Percentiles rank a stretch among this genome's conserved stretches.
Evolutionary conservation across 495 filamentous ascomycete species (phyloP).

Genomic region (Viridothelium virens): DNA sequence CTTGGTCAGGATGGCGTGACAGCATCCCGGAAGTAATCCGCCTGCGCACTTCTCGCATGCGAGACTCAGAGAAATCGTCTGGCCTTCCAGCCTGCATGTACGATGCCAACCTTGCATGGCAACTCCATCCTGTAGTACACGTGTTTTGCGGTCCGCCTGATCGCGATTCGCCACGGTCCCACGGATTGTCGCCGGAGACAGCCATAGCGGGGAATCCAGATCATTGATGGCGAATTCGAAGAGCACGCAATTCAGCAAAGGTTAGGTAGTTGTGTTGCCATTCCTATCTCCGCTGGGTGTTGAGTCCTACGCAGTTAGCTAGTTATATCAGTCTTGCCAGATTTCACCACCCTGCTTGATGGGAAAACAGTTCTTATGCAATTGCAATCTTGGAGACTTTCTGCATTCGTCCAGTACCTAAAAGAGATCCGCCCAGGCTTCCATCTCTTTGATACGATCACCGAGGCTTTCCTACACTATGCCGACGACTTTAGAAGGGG

Average conservation of each 20-base stretch:
- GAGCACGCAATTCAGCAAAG: constrained; percentile 9
- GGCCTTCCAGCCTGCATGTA: background rate
- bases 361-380: no score
- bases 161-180: no score
- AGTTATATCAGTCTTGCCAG: background rate
- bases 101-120: background rate
- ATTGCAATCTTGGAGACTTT: no score
- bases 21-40: background rate
- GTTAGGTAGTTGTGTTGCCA: background rate
- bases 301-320: background rate
- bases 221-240: background rate
- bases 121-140: background rate
- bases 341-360: no score
- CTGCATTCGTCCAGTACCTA: no score
- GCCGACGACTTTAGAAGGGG: background rate
- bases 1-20: constrained; percentile 1
- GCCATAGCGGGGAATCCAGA: background rate
- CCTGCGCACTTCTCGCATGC: background rate
- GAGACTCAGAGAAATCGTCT: background rate
- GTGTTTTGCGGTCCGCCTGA: background rate
- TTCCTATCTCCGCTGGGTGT: background rate
- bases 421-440: no score
- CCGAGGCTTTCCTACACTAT: background rate
- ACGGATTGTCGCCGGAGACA: background rate
- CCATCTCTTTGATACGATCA: no score